A percentile compares a stretch with the other conserved stretches of the same genome.
These are phyloP conservation scores for Kodamaea kakaduensis DNA, from an alignment of 805 yeast species.

Conservation along the genomic window DNA sequence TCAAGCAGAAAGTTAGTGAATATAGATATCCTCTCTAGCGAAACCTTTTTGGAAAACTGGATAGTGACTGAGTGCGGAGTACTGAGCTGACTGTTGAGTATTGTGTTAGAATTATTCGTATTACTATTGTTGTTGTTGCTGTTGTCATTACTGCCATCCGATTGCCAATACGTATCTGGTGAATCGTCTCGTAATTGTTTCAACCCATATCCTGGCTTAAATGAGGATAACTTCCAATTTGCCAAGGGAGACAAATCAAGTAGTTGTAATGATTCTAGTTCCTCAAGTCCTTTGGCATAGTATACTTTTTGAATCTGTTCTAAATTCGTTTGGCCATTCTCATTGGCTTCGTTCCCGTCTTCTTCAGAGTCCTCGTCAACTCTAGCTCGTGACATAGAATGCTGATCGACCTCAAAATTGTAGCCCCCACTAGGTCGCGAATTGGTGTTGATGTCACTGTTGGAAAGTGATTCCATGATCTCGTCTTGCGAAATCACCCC, in stretches of 20 bases:
- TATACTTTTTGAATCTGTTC: constrained; percentile 40
- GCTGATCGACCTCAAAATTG: constrained; percentile 15
- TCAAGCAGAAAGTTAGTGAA: constrained; percentile 70
- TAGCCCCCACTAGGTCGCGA: constrained; percentile 2
- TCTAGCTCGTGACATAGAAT: constrained; percentile 7
- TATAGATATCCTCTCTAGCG: constrained; percentile 62
- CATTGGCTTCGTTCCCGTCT: constrained; percentile 13
- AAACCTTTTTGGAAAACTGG: constrained; percentile 74
- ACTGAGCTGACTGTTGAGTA: constrained; percentile 34
- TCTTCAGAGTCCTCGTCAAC: constrained; percentile 10
- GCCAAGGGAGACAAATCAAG: constrained; percentile 79
- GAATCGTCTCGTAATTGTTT: constrained; percentile 69
- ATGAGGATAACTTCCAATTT: constrained; percentile 77
- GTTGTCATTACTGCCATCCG: constrained; percentile 64
- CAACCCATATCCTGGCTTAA: constrained; percentile 68
- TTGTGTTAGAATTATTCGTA: constrained; percentile 19
- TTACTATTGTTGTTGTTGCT: constrained; percentile 15
- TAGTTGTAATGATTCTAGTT: constrained; percentile 54
- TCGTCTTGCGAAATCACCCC: constrained; percentile 27
- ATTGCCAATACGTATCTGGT: constrained; percentile 83
- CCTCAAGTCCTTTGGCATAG: constrained; percentile 46
- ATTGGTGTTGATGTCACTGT: constrained; percentile 3
- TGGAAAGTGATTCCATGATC: constrained; percentile 26
- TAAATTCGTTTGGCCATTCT: constrained; percentile 23
- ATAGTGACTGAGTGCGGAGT: constrained; percentile 82